These are phyloP conservation scores for Kalaharituber pfeilii DNA, from an alignment of 2,329 filamentous ascomycete genomes.

Conservation along the genomic window DNA sequence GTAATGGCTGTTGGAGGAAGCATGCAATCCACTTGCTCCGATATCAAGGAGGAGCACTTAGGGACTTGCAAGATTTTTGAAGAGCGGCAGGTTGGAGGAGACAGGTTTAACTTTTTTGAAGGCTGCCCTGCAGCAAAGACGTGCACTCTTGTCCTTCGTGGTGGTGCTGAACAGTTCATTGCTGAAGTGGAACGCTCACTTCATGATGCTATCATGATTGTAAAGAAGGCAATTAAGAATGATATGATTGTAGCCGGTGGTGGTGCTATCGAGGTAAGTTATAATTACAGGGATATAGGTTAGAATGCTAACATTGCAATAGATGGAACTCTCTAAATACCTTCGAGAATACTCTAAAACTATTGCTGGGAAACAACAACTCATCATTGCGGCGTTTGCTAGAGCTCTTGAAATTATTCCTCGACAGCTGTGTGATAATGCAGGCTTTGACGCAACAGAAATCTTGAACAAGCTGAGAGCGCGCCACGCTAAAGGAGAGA, in stretches of 20 bases:
- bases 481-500: slow-evolving; percentile 82
- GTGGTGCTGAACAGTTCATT: slow-evolving; percentile 97
- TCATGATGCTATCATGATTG: slow-evolving; percentile 99
- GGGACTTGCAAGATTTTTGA: slow-evolving; percentile 83
- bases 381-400: slow-evolving; percentile 93
- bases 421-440: slow-evolving; percentile 93
- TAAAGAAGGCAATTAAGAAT: slow-evolving; percentile 94
- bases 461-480: slow-evolving; percentile 92
- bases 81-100: slow-evolving; percentile 89
- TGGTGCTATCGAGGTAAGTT: slow-evolving; percentile 54
- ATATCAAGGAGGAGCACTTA: slow-evolving; percentile 76
- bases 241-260: slow-evolving; percentile 87
- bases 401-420: slow-evolving; percentile 95
- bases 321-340: slow-evolving; percentile 88
- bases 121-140: slow-evolving; percentile 91
- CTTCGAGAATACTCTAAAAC: slow-evolving; percentile 82
- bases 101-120: slow-evolving; percentile 97
- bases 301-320: too few relatives aligned
- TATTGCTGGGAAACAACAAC: slow-evolving; percentile 85
- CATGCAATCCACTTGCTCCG: slow-evolving; percentile 87
- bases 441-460: slow-evolving; percentile 93
- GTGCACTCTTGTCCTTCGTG: slow-evolving; percentile 85
- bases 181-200: slow-evolving; percentile 94
- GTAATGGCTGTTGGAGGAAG: slow-evolving; percentile 86
- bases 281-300: neutral